A percentile compares a stretch with the other conserved stretches of the same genome.
Conservation (phyloP, 768 basidiomycete species). For the Collybia sordida region DNA sequence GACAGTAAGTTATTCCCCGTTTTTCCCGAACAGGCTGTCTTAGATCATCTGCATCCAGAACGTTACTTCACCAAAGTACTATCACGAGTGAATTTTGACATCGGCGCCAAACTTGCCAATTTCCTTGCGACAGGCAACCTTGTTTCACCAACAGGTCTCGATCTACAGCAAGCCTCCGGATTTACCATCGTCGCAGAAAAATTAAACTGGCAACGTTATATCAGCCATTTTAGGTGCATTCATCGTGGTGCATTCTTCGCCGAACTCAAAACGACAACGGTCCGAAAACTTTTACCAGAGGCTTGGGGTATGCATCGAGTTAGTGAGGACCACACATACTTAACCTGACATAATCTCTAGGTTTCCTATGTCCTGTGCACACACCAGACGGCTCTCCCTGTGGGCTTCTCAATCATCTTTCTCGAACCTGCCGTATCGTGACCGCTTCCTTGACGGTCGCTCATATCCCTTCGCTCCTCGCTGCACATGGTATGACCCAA, state of each 20-base stretch:
- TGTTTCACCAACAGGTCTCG: conserved; percentile 91
- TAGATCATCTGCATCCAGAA: conserved; percentile 39
- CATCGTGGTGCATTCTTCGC: conserved; percentile 99
- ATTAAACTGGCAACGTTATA: conserved; percentile 97
- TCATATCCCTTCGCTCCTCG: conserved; percentile 80
- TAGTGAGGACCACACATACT: neutral
- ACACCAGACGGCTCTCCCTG: conserved; percentile 98
- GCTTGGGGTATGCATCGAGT: conserved; percentile 79
- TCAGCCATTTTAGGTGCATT: conserved; percentile 97
- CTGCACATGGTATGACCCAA: conserved; percentile 93
- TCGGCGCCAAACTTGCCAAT: conserved; percentile 86
- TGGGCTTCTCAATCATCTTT: conserved; percentile 95
- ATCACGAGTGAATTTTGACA: conserved; percentile 83
- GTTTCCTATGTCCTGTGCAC: conserved; percentile 97
- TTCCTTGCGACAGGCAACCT: conserved; percentile 98
- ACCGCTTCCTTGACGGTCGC: conserved; percentile 72
- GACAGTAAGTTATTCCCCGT: conserved; percentile 58
- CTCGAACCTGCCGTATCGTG: conserved; percentile 89
- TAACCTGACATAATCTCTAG: conserved; percentile 34
- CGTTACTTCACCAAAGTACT: conserved; percentile 79
- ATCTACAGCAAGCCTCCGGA: conserved; percentile 96
- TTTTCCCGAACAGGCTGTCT: conserved; percentile 1
- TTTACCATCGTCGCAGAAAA: conserved; percentile 99
- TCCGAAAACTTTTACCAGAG: conserved; percentile 94
- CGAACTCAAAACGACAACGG: conserved; percentile 96